Evolutionary conservation across 2,329 filamentous ascomycete genomes (phyloP).

Genomic region (Claviceps africana): DNA sequence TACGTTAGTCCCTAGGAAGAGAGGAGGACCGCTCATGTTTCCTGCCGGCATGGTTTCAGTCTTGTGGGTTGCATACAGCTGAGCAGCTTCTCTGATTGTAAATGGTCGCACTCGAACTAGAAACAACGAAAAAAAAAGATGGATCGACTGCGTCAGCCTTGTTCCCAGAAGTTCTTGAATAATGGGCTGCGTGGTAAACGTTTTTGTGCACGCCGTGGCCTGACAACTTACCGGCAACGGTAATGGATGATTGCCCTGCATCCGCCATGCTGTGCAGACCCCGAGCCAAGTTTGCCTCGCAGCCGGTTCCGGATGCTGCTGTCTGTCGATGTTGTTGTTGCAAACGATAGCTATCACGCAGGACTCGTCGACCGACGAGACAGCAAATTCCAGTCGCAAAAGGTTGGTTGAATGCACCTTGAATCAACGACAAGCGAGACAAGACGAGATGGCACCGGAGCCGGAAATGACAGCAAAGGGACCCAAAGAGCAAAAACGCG

Average conservation of each 20-base stretch:
- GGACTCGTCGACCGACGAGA: neutral
- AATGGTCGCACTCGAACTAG: slow-evolving; percentile 57
- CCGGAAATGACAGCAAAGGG: neutral
- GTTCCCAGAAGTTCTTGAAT: neutral
- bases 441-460: neutral
- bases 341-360: neutral
- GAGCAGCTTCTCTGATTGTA: slow-evolving; percentile 85
- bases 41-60: neutral
- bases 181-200: too few species aligned
- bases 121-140: neutral
- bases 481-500: neutral
- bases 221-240: slow-evolving; percentile 35
- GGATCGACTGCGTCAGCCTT: slow-evolving; percentile 13
- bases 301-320: neutral
- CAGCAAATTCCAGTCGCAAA: neutral
- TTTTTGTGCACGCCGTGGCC: neutral
- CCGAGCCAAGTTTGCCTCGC: neutral
- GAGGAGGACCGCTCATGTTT: neutral
- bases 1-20: slow-evolving; percentile 2
- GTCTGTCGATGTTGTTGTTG: neutral
- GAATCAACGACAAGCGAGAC: neutral
- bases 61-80: slow-evolving; percentile 45
- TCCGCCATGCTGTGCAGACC: slow-evolving; percentile 12
- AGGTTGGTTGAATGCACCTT: neutral
- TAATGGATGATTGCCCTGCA: slow-evolving; percentile 38